Evolutionary conservation across 805 yeast genomes (phyloP).

Genomic region (Suhomyces xylopsoci): DNA sequence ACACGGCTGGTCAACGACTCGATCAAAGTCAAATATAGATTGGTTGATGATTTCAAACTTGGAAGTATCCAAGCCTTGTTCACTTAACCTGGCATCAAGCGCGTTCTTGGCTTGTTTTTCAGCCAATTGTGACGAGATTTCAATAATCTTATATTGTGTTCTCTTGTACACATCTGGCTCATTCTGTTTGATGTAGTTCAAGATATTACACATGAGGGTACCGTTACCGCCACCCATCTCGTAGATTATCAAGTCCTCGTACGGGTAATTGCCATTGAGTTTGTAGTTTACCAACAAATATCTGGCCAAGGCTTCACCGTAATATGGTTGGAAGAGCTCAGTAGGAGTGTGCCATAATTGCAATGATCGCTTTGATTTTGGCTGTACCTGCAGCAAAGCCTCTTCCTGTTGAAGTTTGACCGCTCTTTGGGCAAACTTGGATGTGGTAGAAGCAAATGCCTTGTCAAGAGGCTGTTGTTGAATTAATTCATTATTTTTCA

Average conservation of each 20-base stretch:
- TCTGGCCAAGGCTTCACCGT: slow-evolving; percentile 83
- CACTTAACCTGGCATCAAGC: slow-evolving; percentile 27
- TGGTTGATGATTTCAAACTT: slow-evolving; percentile 66
- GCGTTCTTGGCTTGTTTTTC: slow-evolving; percentile 48
- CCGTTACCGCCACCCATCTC: slow-evolving; percentile 94
- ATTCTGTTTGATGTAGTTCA: slow-evolving; percentile 56
- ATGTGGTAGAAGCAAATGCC: slow-evolving; percentile 15
- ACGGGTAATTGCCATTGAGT: slow-evolving; percentile 60
- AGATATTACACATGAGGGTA: slow-evolving; percentile 71
- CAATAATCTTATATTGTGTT: slow-evolving; percentile 69
- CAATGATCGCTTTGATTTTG: slow-evolving; percentile 34
- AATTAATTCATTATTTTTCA: slow-evolving; percentile 1
- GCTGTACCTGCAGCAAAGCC: slow-evolving; percentile 13
- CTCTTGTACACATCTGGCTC: slow-evolving; percentile 73
- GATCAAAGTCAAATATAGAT: slow-evolving; percentile 74
- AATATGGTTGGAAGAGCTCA: slow-evolving; percentile 77
- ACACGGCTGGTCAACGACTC: slow-evolving; percentile 59
- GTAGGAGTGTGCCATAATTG: slow-evolving; percentile 92
- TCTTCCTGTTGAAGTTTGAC: slow-evolving; percentile 25
- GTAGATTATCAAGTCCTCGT: slow-evolving; percentile 68
- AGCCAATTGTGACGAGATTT: slow-evolving; percentile 63
- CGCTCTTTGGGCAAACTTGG: slow-evolving; percentile 29
- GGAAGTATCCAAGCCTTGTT: slow-evolving; percentile 47
- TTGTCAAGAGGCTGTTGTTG: slow-evolving; percentile 6
- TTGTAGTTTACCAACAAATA: slow-evolving; percentile 71